Evolutionary conservation across 2,329 filamentous ascomycete species (phyloP).

Genomic region (Colletotrichum magnum): DNA sequence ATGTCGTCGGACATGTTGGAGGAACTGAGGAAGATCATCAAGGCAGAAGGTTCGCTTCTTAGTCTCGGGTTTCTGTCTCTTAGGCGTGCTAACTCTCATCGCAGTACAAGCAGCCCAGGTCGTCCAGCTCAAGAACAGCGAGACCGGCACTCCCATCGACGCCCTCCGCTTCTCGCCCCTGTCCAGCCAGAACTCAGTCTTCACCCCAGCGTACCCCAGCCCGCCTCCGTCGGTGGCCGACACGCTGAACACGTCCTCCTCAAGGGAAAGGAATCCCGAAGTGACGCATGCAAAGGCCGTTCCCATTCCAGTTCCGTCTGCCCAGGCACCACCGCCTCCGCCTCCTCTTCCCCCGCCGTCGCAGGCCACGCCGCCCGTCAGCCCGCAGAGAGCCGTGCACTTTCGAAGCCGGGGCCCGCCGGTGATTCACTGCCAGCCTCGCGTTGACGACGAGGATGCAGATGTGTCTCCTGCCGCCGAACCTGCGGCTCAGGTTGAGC

Average conservation of each 20-base stretch:
- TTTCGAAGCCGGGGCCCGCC: slow-evolving; percentile 32
- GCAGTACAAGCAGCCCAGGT: slow-evolving; percentile 19
- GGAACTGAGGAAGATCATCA: slow-evolving; percentile 44
- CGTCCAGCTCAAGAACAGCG: slow-evolving; percentile 25
- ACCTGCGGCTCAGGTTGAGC: slow-evolving; percentile 49
- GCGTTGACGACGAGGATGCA: slow-evolving; percentile 1
- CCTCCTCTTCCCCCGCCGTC: too few relatives aligned
- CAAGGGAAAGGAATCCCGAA: slow-evolving; percentile 22
- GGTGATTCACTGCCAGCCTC: slow-evolving; percentile 32
- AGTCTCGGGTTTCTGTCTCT: background rate
- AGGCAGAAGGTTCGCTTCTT: slow-evolving; percentile 40
- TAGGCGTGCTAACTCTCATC: slow-evolving; percentile 9
- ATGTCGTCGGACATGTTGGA: slow-evolving; percentile 41
- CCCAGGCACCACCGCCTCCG: background rate
- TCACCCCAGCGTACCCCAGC: slow-evolving; percentile 21
- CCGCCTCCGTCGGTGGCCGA: slow-evolving; percentile 17
- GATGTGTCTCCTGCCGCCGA: slow-evolving; percentile 2
- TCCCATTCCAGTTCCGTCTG: background rate
- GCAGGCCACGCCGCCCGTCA: slow-evolving; percentile 24
- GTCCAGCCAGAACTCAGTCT: slow-evolving; percentile 24
- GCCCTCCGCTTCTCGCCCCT: background rate
- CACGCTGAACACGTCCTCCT: background rate
- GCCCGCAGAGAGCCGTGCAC: slow-evolving; percentile 22
- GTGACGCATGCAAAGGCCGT: background rate
- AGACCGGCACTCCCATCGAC: slow-evolving; percentile 14